Base-by-base conservation (phyloP, 345 rosid genomes). In the Gossypium herbaceum region DNA sequence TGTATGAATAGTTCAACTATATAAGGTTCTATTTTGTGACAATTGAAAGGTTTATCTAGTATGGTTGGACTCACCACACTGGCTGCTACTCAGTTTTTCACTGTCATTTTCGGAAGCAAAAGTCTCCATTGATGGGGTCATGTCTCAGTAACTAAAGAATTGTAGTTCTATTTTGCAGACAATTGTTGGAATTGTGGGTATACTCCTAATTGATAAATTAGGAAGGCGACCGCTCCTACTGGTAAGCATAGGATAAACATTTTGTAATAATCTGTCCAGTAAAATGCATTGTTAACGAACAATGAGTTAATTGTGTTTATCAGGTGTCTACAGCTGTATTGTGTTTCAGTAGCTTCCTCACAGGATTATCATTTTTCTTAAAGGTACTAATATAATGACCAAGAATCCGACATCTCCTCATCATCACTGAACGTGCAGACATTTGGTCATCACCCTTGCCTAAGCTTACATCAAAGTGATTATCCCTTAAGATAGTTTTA, bases 211-310 rank as follows among this genome's bases (percentile, higher is more conserved):
- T 2, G 84, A 84, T 44, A 79, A 75, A 58, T 70, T 27, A 20
- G 86, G 86, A 78, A 77, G 86, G 11, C 71, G 82, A 41, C 86
- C 84, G 6, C 81, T 86, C 50, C 82, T 81, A 19, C 19, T 84
- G 84, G 90, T 87, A 44, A 51, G 75, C 45, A 27, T 56, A 1
- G 34, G 19, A n/a, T 12, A 13, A 19, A 13, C 24, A 19, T 41
- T 64, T 64, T n/a, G 17, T 65, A 8, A 25, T 48, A 12, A 7
- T 48, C 12, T 48, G 43, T 5, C 2, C 25, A 48, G 43, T 71
- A 1, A 5, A 71, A 29, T 55, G 74, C 29, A 43, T 8, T 62
- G 39, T 58, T 12, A 24, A 24, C 56, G 55, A 50, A 71, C 43
- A 61, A 56, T 56, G 75, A 41, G 3, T 44, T 12, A 52, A 17